A percentile compares a stretch with the other conserved stretches of the same genome.
These are phyloP conservation scores for Leccinum longicurvipes DNA, from an alignment of 768 basidiomycete species.

Conservation along the genomic window DNA sequence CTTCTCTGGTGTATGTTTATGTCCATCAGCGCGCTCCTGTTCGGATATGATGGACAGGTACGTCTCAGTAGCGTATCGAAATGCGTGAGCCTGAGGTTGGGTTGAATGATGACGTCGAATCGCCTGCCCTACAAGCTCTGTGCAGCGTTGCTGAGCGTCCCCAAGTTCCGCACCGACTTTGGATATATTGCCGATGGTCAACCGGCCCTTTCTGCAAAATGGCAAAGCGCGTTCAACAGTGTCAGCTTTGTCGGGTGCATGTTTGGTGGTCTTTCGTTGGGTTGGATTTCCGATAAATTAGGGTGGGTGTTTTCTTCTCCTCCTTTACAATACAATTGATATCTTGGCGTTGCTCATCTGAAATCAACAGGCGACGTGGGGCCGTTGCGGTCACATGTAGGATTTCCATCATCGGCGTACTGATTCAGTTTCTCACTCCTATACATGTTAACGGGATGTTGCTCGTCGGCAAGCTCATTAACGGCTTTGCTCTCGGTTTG, in stretches of 20 bases:
- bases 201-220: conserved; percentile 22
- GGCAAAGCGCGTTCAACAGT: conserved; percentile 29
- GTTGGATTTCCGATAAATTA: conserved; percentile 20
- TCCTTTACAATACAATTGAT: neutral
- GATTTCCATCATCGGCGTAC: conserved; percentile 21
- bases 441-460: conserved; percentile 24
- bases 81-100: neutral
- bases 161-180: conserved; percentile 27
- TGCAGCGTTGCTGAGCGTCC: conserved; percentile 20
- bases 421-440: conserved; percentile 24
- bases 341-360: neutral
- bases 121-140: conserved; percentile 7
- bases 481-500: conserved; percentile 25
- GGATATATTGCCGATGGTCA: conserved; percentile 8
- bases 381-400: conserved; percentile 21
- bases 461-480: conserved; percentile 25
- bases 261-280: conserved; percentile 25
- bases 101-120: neutral
- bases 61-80: neutral
- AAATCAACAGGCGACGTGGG: conserved; percentile 19
- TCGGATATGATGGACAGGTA: conserved; percentile 26
- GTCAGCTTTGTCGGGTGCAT: conserved; percentile 24
- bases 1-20: conserved; percentile 25
- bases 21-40: conserved; percentile 23
- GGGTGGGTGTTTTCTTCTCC: conserved; percentile 8